phyloP scores from a whole-genome alignment of 768 basidiomycete genomes.

The Nidularia pulvinata region DNA sequence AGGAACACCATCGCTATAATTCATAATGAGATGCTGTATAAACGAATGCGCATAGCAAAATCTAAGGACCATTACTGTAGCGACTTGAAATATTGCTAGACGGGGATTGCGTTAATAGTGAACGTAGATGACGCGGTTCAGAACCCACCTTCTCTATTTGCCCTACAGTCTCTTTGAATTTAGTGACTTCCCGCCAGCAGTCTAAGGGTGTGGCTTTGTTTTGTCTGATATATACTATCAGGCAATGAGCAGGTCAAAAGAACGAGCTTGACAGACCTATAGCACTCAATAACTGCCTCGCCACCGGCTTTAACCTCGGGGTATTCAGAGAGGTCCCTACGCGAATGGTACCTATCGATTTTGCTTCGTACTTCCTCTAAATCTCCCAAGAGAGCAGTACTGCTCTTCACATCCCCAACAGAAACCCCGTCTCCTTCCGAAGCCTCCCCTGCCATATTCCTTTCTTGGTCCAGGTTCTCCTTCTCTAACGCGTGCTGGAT shows the following conservation, averaged over 20 bases:
- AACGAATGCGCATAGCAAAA: background rate
- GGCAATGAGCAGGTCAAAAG: constrained; percentile 1
- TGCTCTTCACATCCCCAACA: constrained; percentile 51
- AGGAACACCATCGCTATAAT: no score
- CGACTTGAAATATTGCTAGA: constrained; percentile 64
- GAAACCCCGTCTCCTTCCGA: constrained; percentile 30
- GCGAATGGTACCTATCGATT: constrained; percentile 67
- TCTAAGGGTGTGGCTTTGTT: constrained; percentile 56
- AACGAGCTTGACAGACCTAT: constrained; percentile 46
- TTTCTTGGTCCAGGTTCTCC: constrained; percentile 85
- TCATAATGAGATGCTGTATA: no score
- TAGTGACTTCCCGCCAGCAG: constrained; percentile 72
- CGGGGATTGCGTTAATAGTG: background rate
- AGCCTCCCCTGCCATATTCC: constrained; percentile 42
- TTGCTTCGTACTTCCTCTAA: constrained; percentile 73
- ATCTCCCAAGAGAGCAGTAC: constrained; percentile 67
- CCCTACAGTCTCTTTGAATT: constrained; percentile 70
- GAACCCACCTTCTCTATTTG: constrained; percentile 64
- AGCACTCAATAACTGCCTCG: constrained; percentile 71
- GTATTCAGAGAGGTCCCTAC: constrained; percentile 51
- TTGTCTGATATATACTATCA: constrained; percentile 33
- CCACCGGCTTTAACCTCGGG: constrained; percentile 56
- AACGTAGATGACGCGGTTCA: background rate
- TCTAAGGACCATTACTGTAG: constrained; percentile 31
- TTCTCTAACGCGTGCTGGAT: constrained; percentile 82